Evolutionary conservation across 768 basidiomycete genomes (phyloP).

Genomic region (Candolleomyces eurysporus): DNA sequence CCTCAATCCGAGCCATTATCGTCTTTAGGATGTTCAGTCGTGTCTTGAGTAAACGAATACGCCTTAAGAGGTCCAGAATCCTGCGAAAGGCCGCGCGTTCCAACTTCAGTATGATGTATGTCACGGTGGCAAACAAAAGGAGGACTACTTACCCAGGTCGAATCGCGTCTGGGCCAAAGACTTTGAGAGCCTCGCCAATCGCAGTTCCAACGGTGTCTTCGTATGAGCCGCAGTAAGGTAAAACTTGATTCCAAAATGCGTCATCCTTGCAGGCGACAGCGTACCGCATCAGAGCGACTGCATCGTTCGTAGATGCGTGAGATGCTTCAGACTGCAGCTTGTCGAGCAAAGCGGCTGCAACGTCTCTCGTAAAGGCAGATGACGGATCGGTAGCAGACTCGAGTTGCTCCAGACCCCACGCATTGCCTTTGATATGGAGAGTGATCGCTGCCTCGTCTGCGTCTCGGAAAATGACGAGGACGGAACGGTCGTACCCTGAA

Average conservation of each 20-base stretch:
- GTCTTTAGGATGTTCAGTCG: not conserved
- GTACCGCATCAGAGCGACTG: not conserved
- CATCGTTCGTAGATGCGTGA: not conserved
- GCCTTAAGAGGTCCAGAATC: not conserved
- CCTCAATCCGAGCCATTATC: not conserved
- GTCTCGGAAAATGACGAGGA: constrained; percentile 28
- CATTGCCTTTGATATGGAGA: constrained; percentile 15
- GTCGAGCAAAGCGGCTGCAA: constrained; percentile 15
- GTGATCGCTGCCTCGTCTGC: constrained; percentile 18
- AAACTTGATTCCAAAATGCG: not conserved
- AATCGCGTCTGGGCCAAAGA: not conserved
- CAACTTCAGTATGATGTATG: not conserved
- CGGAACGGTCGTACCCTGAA: constrained; percentile 22
- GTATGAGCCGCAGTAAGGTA: not conserved
- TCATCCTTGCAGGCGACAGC: not conserved
- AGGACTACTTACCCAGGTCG: not conserved
- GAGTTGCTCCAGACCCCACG: constrained; percentile 20
- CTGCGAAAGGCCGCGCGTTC: not conserved
- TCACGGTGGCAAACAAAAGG: not conserved
- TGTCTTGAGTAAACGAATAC: not conserved
- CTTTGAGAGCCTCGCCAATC: not conserved
- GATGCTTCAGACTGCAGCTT: not conserved
- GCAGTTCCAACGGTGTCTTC: not conserved
- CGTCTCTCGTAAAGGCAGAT: constrained; percentile 12
- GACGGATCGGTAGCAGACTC: constrained; percentile 11